Percentiles rank a stretch among this genome's conserved stretches.
Conservation (phyloP, 2,329 filamentous ascomycete species). For the Aspergillus ustus region DNA sequence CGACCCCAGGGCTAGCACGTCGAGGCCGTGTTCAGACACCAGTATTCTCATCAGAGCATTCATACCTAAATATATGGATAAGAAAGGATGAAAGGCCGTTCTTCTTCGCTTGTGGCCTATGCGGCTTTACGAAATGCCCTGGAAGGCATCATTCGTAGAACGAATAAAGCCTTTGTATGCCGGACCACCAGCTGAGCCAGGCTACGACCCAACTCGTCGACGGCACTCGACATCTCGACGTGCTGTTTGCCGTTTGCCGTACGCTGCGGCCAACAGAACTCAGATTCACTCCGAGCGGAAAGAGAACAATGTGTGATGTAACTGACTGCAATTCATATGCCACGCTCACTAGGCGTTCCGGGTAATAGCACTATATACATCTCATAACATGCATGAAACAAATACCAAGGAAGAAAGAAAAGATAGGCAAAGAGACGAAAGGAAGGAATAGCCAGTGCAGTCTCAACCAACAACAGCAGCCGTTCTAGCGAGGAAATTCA, state of each 20-base stretch:
- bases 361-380: slow-evolving; percentile 14
- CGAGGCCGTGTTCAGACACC: too few relatives aligned
- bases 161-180: background rate
- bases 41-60: too few relatives aligned
- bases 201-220: background rate
- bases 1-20: background rate
- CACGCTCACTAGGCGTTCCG: background rate
- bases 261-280: background rate
- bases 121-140: background rate
- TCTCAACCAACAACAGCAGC: background rate
- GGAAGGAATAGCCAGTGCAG: background rate
- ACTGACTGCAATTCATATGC: background rate
- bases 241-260: background rate
- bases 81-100: too few relatives aligned
- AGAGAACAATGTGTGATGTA: slow-evolving; percentile 2
- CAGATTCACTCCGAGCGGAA: background rate
- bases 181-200: background rate
- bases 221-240: background rate
- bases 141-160: too few relatives aligned
- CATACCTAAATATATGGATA: too few relatives aligned
- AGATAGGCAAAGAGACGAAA: background rate
- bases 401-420: background rate
- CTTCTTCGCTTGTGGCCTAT: background rate
- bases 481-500: slow-evolving; percentile 14
- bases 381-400: background rate